Base-by-base conservation (phyloP, 352 stramenopile species). In the Globisporangium irregulare region DNA sequence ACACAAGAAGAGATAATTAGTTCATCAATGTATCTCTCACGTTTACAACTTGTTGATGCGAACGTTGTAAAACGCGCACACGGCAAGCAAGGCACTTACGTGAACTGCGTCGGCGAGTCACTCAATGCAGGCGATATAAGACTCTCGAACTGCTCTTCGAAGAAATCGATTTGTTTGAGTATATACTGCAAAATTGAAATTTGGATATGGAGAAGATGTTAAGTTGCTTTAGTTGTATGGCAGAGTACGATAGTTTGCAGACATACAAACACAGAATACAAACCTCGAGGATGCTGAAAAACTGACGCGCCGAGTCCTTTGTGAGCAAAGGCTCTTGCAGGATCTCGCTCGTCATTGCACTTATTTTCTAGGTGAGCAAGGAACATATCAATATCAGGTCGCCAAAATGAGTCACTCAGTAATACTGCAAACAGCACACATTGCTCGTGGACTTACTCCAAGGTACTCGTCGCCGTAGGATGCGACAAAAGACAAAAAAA, bases 381-480 rank as follows among this genome's bases (percentile, higher is more conserved):
- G 6, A 71, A 29, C 48, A n/a, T 29, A 22, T 9, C 24, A 64
- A 1, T 46, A 29, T 15, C 34, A 22, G 10, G 36, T 32, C 29
- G 4, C 29, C 29, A 32, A 32, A 32, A 32, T 29, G 59, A 53
- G 32, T 70, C 4, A 10, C 41, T n/a, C 22, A 51, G 56, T 8
- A 20, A 58, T 27, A 2, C 46, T 27, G 8, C 22, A 0, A 27
- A 7, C 10, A 36, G 15, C 34, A 8, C 34, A 25, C 32, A 46
- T 2, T 22, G n/a, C 24, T 1, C 12, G 9, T 8, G 12, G n/a
- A 55, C 71, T 38, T 81, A 94, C 87, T 6, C 62, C 69, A 22
- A 93, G 67, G 43, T 87, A 92, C 24, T 91, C 79, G 41, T 92
- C 87, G 22, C 80, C 83, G 68, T 82, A 92, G 14, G 78, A 77